A percentile compares a stretch with the other conserved stretches of the same genome.
Evolutionary conservation across 169 alveolate genomes (phyloP).

Genomic region (Plasmodium billcollinsi): DNA sequence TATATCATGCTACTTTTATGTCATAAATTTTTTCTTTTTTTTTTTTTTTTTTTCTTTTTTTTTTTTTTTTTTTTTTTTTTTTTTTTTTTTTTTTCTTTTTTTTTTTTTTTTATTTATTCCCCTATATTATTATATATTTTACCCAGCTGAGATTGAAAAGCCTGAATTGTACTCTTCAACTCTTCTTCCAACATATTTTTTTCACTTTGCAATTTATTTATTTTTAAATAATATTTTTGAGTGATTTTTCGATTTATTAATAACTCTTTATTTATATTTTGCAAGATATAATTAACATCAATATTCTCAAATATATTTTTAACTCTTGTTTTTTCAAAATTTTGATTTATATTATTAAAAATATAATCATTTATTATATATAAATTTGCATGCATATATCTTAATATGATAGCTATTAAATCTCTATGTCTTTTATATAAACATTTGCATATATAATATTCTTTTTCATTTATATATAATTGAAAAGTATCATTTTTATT

Average conservation of each 20-base stretch:
- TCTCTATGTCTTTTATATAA: conserved; percentile 56
- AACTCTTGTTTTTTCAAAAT: conserved; percentile 18
- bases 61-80: no score
- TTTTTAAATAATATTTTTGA: conserved; percentile 19
- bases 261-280: conserved; percentile 52
- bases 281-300: conserved; percentile 37
- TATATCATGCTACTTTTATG: not conserved
- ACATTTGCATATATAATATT: conserved; percentile 44
- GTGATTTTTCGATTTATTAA: conserved; percentile 17
- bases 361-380: conserved; percentile 50
- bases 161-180: conserved; percentile 54
- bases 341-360: conserved; percentile 48
- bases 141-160: conserved; percentile 61
- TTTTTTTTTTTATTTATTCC: not conserved
- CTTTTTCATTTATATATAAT: conserved; percentile 26
- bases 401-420: conserved; percentile 32
- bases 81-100: not conserved
- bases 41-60: no score
- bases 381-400: conserved; percentile 65
- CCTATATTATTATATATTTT: not conserved
- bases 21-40: not conserved
- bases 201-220: conserved; percentile 31
- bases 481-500: not conserved
- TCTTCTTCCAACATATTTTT: conserved; percentile 64
- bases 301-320: conserved; percentile 51